These are phyloP conservation scores for Xerocomus spinulosus DNA, from an alignment of 768 basidiomycete species.

Conservation along the genomic window DNA sequence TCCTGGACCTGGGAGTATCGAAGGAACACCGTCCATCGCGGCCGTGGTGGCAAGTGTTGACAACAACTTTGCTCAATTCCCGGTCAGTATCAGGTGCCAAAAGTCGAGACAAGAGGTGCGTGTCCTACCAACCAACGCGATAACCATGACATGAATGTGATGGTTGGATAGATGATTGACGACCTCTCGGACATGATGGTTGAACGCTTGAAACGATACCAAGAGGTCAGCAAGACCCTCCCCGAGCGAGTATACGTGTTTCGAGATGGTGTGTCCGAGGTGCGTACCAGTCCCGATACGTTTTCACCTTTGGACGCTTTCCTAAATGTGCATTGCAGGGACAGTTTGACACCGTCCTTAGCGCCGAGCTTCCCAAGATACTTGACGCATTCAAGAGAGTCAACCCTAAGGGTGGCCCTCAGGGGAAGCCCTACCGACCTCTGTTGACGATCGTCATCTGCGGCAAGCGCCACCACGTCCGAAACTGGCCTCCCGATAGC, in stretches of 20 bases:
- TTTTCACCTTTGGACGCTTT: too few species aligned
- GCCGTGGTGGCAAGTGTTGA: constrained; percentile 80
- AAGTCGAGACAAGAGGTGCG: constrained; percentile 31
- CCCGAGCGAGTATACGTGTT: constrained; percentile 70
- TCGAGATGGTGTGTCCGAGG: constrained; percentile 82
- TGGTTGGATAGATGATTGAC: constrained; percentile 57
- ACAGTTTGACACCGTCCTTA: constrained; percentile 62
- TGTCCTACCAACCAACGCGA: background rate
- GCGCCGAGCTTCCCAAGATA: constrained; percentile 59
- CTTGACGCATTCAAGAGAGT: constrained; percentile 49
- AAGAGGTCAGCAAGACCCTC: constrained; percentile 49
- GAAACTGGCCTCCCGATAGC: constrained; percentile 53
- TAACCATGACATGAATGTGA: background rate
- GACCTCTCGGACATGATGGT: constrained; percentile 63
- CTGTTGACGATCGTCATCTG: constrained; percentile 71
- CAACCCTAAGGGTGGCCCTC: constrained; percentile 39
- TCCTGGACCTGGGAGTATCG: constrained; percentile 59
- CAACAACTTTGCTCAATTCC: constrained; percentile 67
- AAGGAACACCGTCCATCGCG: constrained; percentile 77
- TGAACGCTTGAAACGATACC: constrained; percentile 59
- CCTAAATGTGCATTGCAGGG: constrained; percentile 42
- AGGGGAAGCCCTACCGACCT: constrained; percentile 51
- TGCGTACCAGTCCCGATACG: too few species aligned
- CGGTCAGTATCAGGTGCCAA: constrained; percentile 69
- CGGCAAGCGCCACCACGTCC: constrained; percentile 62